Evolutionary conservation across 2,329 filamentous ascomycete species (phyloP).

Genomic region (Botrytis byssoidea): DNA sequence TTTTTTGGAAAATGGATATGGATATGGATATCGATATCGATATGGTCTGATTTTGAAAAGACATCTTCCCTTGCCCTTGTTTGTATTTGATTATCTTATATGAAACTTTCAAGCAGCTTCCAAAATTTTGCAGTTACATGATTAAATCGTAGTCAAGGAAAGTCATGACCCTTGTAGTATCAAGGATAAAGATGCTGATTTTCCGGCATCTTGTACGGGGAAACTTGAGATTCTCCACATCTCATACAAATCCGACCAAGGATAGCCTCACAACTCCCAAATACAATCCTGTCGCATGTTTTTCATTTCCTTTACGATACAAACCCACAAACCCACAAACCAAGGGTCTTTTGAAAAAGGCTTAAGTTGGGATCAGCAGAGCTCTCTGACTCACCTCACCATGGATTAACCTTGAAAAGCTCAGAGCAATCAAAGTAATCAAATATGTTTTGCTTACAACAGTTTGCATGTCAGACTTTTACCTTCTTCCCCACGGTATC

Average conservation of each 20-base stretch:
- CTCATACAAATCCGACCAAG: neutral
- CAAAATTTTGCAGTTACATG: neutral
- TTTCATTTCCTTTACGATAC: neutral
- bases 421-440: neutral
- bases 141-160: neutral
- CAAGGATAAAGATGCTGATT: slow-evolving; percentile 18
- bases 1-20: too few species aligned
- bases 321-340: neutral
- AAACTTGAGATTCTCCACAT: slow-evolving; percentile 18
- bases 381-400: neutral
- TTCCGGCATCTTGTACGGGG: slow-evolving; percentile 6
- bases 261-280: neutral
- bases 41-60: neutral
- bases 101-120: neutral
- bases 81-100: neutral
- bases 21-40: neutral
- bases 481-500: slow-evolving; percentile 15
- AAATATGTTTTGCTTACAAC: slow-evolving; percentile 10
- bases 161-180: neutral
- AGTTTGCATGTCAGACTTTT: slow-evolving; percentile 13
- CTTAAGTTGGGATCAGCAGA: slow-evolving; percentile 15
- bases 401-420: neutral
- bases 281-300: slow-evolving; percentile 2
- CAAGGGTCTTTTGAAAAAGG: slow-evolving; percentile 10
- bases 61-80: neutral